Base-by-base conservation (phyloP, 257 asterid genomes). In the Solanum bulbocastanum region DNA sequence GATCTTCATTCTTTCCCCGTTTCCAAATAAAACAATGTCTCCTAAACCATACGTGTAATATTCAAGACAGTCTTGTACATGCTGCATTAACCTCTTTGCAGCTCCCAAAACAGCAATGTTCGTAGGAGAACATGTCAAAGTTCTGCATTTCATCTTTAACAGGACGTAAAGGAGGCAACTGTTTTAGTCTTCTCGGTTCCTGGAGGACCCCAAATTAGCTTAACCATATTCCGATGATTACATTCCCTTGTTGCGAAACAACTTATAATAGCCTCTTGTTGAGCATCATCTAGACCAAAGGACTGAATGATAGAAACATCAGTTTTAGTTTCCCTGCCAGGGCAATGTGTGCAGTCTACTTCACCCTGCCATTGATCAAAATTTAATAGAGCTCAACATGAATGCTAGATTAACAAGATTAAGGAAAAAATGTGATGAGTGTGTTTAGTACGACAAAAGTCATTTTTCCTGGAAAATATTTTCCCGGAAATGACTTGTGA, bases 171-270 rank as follows among this genome's bases (percentile, higher is more conserved):
- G 66, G 92, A 83, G 22, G 92, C 88, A 11, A 91, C 84, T 11
- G 96, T 93, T 37, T 90, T 93, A 0, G 94, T 93, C 46, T 93
- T 92, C 52, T 94, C 94, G 1, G 94, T 93, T 33, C 94, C 94
- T 1, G 94, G 94, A 0, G 96, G 94, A 56, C 94, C 94, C 94
- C 94, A 92, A 46, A 91, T 88, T 87, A 93, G 90, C 92, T 90
- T 91, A 15, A 89, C 91, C 13, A 76, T 88, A 18, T 74, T 91
- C 62, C 5, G 35, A 6, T 93, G 93, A 33, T 0, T 15, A 39
- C 95, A 93, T 84, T 87, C 87, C 33, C 86, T 89, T 18, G 91
- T 33, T 3, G 87, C 88, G 66, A 92, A 10, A 66, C 94, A 89
- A 56, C 89, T 87, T 79, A 87, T 4, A 23, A 93, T 88, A 62